Evolutionary conservation across 768 basidiomycete genomes (phyloP).

Genomic region (Lactarius sanguifluus): DNA sequence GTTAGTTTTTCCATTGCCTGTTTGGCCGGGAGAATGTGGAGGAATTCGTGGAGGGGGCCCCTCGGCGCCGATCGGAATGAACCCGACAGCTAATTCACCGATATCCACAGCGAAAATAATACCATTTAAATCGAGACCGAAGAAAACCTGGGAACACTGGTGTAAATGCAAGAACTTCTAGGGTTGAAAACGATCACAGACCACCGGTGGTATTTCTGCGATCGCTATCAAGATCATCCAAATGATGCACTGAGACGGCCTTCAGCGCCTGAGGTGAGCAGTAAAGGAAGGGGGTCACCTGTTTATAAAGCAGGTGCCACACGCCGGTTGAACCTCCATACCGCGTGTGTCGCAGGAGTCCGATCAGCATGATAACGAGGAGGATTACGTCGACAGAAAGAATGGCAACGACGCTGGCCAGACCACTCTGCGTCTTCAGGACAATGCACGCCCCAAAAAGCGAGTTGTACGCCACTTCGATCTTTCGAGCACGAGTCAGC

Average conservation of each 20-base stretch:
- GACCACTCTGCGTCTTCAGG: background rate
- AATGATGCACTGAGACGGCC: conserved; percentile 2
- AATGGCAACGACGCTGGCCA: background rate
- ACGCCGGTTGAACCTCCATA: background rate
- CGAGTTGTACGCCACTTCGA: background rate
- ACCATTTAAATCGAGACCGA: too few relatives aligned
- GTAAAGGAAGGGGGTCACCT: background rate
- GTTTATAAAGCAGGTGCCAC: background rate
- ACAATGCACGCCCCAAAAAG: background rate
- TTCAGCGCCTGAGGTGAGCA: background rate
- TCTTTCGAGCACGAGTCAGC: background rate
- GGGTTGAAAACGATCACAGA: too few relatives aligned
- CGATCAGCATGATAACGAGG: background rate
- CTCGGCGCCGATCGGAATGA: too few relatives aligned
- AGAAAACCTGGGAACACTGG: too few relatives aligned
- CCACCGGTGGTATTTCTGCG: background rate
- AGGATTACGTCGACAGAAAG: background rate
- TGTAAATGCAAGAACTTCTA: too few relatives aligned
- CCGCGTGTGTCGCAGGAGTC: background rate
- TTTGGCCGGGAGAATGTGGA: too few relatives aligned
- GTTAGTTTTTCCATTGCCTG: too few relatives aligned
- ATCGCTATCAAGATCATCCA: background rate
- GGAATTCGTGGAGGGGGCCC: too few relatives aligned
- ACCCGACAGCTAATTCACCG: too few relatives aligned
- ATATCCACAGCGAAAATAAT: too few relatives aligned